These are phyloP conservation scores for Silybum marianum DNA, from an alignment of 129 eudicot genomes.

Conservation along the genomic window DNA sequence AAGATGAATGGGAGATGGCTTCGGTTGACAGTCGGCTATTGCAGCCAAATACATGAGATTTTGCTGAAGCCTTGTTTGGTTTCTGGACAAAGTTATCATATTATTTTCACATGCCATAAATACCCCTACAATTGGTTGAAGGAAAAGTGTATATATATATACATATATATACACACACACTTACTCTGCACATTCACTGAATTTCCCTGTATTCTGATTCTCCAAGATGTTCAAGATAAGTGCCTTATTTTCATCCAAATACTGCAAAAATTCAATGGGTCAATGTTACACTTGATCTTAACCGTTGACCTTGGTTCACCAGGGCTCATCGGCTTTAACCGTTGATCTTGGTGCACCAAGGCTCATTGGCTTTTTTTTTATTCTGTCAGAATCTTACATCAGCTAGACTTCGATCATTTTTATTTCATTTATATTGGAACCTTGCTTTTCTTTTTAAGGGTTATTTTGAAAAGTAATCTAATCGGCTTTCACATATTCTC, in stretches of 20 bases:
- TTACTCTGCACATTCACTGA: conserved; percentile 62
- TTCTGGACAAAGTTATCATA: conserved; percentile 28
- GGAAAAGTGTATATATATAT: not conserved
- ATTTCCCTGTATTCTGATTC: conserved; percentile 61
- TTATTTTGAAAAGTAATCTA: not conserved
- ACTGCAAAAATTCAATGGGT: conserved; percentile 35
- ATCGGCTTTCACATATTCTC: not conserved
- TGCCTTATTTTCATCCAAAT: conserved; percentile 69
- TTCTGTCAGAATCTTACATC: not conserved
- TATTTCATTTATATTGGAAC: too few species aligned
- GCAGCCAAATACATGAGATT: conserved; percentile 70
- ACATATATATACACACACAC: not conserved
- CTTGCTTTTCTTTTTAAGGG: not conserved
- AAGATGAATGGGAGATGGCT: conserved; percentile 42
- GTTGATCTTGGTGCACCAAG: conserved; percentile 2
- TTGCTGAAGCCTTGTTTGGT: conserved; percentile 58
- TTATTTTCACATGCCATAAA: conserved; percentile 3
- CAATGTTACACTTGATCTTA: not conserved
- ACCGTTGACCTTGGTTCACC: not conserved
- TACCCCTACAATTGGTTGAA: not conserved
- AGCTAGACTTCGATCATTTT: not conserved
- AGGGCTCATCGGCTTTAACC: not conserved
- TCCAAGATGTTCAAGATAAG: conserved; percentile 57
- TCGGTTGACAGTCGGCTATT: conserved; percentile 61
- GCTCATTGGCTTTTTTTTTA: too few species aligned